Evolutionary conservation across 1,139 yeast genomes (phyloP).

Genomic region (Blastobotrys serpentis): DNA sequence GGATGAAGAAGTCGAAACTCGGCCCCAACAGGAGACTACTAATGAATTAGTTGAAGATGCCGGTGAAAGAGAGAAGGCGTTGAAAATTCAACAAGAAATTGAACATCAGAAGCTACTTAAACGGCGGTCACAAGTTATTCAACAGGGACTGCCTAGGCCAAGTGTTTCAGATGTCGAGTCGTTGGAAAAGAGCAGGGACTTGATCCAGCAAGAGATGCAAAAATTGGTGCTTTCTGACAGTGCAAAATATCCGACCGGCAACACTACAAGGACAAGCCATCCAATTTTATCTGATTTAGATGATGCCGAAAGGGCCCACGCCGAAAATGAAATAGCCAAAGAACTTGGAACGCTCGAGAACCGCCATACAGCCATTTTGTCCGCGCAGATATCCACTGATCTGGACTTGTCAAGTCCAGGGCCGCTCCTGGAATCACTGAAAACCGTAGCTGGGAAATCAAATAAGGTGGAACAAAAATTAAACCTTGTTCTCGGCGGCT

Average conservation of each 20-base stretch:
- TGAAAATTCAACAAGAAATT: constrained; percentile 23
- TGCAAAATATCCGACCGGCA: constrained; percentile 38
- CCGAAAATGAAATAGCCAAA: constrained; percentile 37
- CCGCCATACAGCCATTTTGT: constrained; percentile 9
- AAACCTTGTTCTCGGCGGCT: constrained; percentile 39
- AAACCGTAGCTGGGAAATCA: constrained; percentile 33
- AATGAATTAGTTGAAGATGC: constrained; percentile 35
- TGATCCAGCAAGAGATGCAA: constrained; percentile 43
- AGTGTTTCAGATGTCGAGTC: background rate
- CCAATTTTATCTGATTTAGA: constrained; percentile 41
- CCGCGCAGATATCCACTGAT: constrained; percentile 23
- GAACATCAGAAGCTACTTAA: constrained; percentile 32
- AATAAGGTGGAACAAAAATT: constrained; percentile 41
- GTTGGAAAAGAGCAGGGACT: constrained; percentile 13
- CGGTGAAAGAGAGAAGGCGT: constrained; percentile 39
- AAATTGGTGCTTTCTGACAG: constrained; percentile 51
- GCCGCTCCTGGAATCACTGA: background rate
- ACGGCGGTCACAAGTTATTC: constrained; percentile 52
- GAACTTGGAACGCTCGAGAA: constrained; percentile 25
- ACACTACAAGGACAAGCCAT: constrained; percentile 11
- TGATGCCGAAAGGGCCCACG: constrained; percentile 37
- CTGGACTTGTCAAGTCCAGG: background rate
- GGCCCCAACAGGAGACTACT: background rate
- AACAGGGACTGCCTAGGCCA: constrained; percentile 53
- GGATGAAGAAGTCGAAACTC: constrained; percentile 30